phyloP scores from a whole-genome alignment of 2,329 filamentous ascomycete genomes.

The Curvularia spicifera region DNA sequence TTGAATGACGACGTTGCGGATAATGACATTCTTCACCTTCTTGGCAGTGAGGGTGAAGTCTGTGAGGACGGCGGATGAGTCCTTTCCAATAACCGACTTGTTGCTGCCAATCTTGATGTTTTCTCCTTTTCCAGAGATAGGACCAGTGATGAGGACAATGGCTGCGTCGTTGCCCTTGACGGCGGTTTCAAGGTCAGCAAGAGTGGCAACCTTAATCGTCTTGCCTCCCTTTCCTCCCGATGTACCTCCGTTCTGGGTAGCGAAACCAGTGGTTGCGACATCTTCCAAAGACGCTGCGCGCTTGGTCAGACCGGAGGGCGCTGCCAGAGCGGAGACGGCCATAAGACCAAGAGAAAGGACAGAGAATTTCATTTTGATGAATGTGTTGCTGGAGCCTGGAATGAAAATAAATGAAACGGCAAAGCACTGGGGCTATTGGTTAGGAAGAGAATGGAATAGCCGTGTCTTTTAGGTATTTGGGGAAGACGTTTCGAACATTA shows the following conservation, averaged over 20 bases:
- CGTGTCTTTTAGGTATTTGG: slow-evolving; percentile 15
- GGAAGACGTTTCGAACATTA: slow-evolving; percentile 11
- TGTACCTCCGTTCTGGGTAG: slow-evolving; percentile 47
- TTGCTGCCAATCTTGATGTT: slow-evolving; percentile 57
- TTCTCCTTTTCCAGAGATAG: slow-evolving; percentile 49
- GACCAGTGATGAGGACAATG: slow-evolving; percentile 57
- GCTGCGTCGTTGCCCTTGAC: slow-evolving; percentile 53
- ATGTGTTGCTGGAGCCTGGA: slow-evolving; percentile 18
- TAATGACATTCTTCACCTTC: slow-evolving; percentile 60
- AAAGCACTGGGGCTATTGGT: slow-evolving; percentile 22
- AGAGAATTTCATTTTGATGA: slow-evolving; percentile 39
- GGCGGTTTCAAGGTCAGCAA: slow-evolving; percentile 53
- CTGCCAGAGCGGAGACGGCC: slow-evolving; percentile 43
- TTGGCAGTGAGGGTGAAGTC: slow-evolving; percentile 58
- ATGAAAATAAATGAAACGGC: slow-evolving; percentile 21
- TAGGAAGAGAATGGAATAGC: slow-evolving; percentile 28
- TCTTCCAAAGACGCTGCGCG: slow-evolving; percentile 39
- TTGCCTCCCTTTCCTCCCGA: slow-evolving; percentile 50
- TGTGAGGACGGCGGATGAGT: slow-evolving; percentile 54
- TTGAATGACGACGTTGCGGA: slow-evolving; percentile 62
- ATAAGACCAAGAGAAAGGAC: slow-evolving; percentile 40
- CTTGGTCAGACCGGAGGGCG: slow-evolving; percentile 36
- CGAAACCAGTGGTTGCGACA: slow-evolving; percentile 40
- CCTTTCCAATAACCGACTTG: slow-evolving; percentile 61
- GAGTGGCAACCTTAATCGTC: slow-evolving; percentile 44